Evolutionary conservation across 129 eudicot species (phyloP).

Genomic region (Chrysanthemum seticuspe): DNA sequence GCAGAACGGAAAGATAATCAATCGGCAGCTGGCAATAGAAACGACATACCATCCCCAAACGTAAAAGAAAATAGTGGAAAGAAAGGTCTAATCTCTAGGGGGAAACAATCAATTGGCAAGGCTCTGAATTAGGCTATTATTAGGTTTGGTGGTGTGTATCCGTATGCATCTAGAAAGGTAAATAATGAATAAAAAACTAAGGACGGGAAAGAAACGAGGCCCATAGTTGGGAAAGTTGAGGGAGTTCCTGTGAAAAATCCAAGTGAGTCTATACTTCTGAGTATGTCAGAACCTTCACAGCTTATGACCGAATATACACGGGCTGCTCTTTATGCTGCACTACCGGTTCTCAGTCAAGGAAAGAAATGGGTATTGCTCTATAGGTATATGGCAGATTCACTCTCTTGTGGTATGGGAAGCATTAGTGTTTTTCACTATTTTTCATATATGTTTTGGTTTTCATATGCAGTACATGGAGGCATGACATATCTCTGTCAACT

Average conservation of each 20-base stretch:
- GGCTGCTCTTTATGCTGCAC: conserved; percentile 60
- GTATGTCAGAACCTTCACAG: conserved; percentile 82
- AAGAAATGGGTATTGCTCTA: conserved; percentile 88
- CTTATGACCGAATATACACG: conserved; percentile 83
- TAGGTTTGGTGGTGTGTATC: conserved; percentile 48
- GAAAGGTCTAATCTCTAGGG: conserved; percentile 70
- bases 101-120: conserved; percentile 73
- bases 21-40: conserved; percentile 15
- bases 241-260: conserved; percentile 44
- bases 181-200: conserved; percentile 38
- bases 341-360: conserved; percentile 81
- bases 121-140: conserved; percentile 71
- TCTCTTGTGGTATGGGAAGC: neutral
- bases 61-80: conserved; percentile 62
- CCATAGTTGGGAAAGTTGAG: conserved; percentile 28
- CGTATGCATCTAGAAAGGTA: conserved; percentile 52
- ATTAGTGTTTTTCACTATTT: neutral
- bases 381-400: conserved; percentile 47
- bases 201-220: conserved; percentile 37
- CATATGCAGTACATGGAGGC: conserved; percentile 89
- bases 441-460: neutral
- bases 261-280: conserved; percentile 59
- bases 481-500: conserved; percentile 92
- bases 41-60: conserved; percentile 33
- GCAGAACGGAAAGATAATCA: conserved; percentile 35